phyloP scores from a whole-genome alignment of 1,284 basidiomycete genomes.

The Naganishia liquefaciens region DNA sequence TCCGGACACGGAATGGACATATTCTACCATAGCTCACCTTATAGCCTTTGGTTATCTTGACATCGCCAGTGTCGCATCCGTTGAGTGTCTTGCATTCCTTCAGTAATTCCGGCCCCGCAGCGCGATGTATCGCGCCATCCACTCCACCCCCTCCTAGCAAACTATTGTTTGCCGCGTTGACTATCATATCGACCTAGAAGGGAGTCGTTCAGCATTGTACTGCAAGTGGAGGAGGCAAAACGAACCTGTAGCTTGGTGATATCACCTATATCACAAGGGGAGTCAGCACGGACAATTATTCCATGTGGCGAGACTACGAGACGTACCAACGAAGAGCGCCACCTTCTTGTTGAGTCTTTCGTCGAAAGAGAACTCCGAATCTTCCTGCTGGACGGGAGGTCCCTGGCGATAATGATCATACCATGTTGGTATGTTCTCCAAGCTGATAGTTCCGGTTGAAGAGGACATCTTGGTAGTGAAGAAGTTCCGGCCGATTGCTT shows the following conservation, averaged over 20 bases:
- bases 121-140: conserved; percentile 63
- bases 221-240: not conserved
- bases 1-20: not conserved
- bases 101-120: conserved; percentile 72
- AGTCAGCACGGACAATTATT: not conserved
- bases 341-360: conserved; percentile 23
- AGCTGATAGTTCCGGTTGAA: not conserved
- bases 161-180: conserved; percentile 81
- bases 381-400: not conserved
- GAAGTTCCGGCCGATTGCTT: not conserved
- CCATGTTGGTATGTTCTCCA: conserved; percentile 16
- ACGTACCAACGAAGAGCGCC: conserved; percentile 14
- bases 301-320: not conserved
- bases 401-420: conserved; percentile 7
- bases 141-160: conserved; percentile 66
- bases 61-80: conserved; percentile 66
- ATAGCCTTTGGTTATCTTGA: conserved; percentile 50
- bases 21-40: conserved; percentile 39
- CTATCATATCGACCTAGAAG: conserved; percentile 68
- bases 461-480: conserved; percentile 4
- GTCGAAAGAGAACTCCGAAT: conserved; percentile 14
- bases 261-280: conserved; percentile 37
- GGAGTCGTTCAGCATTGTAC: not conserved
- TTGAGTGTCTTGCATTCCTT: conserved; percentile 69
- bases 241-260: conserved; percentile 49